Evolutionary conservation across 805 yeast species (phyloP), one percentile per base, ranked within the genome.

Genomic region (Saccharomycopsis sp.): DNA sequence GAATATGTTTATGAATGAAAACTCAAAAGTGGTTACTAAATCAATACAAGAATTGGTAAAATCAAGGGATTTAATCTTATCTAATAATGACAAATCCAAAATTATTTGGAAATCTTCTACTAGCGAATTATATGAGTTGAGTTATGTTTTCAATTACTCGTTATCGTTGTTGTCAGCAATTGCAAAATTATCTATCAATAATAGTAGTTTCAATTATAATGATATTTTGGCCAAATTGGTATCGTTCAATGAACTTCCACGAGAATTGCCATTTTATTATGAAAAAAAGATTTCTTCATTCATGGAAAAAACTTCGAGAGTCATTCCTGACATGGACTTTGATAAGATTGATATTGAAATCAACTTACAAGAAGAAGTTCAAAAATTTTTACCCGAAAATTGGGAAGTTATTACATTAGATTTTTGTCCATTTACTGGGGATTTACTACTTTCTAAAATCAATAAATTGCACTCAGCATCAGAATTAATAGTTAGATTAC

Each of bases 321-420:
- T 36, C 10, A 20, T 34, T 20, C 36, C 36, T 8, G 8, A 18
- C 8, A 10, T 5, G 15, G 17, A 9, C 5, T 28, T 28, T 14
- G 9, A 13, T n/a, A n/a, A n/a, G n/a, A n/a, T 23, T 23, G 26
- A 23, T 8, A 8, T 23, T 10, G 31, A 28, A 28, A 28, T 28
- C n/a, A n/a, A n/a, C 5, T 10, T 13, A 15, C 31, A 28, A 28
- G 10, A 6, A 23, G 10, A 23, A 23, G 10, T 23, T 23, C 6
- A 10, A 6, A 12, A 2, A 9, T 23, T 41, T 1, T 44, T 71
- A 5, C 82, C 83, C 0, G 42, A 54, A 1, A 55, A 58, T 17
- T 80, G 87, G 88, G 51, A 64, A 3, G 69, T 79, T 1, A 58
- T 84, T 1, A 64, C 79, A 1, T 56, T 87, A 19, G 88, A 79